Conservation (phyloP, 2,329 filamentous ascomycete species). For the Cylindrodendrum hubeiense region DNA sequence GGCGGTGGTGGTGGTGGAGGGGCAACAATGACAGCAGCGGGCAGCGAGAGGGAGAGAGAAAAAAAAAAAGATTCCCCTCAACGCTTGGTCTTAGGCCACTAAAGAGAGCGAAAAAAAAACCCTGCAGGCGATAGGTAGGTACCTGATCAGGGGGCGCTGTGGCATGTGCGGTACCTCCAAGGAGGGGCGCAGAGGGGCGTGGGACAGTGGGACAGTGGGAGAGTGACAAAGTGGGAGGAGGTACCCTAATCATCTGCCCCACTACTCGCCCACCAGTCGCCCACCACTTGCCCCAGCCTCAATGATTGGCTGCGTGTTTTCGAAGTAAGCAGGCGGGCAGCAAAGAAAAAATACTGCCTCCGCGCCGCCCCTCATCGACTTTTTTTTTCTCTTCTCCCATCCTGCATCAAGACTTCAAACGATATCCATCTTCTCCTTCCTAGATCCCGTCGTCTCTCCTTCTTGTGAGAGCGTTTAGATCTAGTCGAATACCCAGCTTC, state of each 20-base stretch:
- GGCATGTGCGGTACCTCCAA: conserved; percentile 1
- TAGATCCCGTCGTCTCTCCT: conserved; percentile 57
- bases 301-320: conserved; percentile 42
- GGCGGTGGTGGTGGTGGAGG: conserved; percentile 18
- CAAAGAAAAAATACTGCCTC: conserved; percentile 52
- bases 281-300: conserved; percentile 18
- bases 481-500: conserved; percentile 55
- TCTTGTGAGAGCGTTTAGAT: conserved; percentile 62
- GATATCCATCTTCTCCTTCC: conserved; percentile 52
- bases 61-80: neutral
- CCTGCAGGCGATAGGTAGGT: neutral
- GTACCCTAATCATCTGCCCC: conserved; percentile 46
- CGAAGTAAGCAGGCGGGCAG: conserved; percentile 48
- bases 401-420: conserved; percentile 48
- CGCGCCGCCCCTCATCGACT: conserved; percentile 53
- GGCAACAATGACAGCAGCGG: conserved; percentile 17
- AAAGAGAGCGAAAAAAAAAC: conserved; percentile 5
- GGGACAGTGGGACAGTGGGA: neutral
- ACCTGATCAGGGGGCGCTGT: neutral
- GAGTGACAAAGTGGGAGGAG: conserved; percentile 14
- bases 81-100: neutral
- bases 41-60: too few relatives aligned
- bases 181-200: neutral
- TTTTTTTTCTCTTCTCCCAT: conserved; percentile 53
- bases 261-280: conserved; percentile 36